Base-by-base conservation (phyloP, 78 protist species). In the Salpingoeca rosetta region DNA sequence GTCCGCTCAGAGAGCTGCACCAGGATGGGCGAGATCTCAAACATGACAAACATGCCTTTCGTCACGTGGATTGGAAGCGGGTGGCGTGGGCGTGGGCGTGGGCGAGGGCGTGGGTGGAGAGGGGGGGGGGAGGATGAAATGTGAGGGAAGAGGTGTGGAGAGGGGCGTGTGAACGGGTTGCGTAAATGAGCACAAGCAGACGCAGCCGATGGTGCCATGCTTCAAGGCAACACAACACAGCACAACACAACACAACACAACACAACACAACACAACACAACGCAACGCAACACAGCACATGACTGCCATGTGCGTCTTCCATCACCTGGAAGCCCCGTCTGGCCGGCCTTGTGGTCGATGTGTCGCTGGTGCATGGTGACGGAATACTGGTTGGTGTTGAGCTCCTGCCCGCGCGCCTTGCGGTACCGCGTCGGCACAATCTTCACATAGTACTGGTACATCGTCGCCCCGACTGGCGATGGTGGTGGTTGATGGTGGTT, bases 31-130 rank as follows among this genome's bases (percentile, higher is more conserved):
- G 95, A 92, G 37, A 94, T 76, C 80, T 96, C 98, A 74, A 92
- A 96, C 91, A 92, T 89, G 91, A 96, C 92, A 88, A 93, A 96
- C 31, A 96, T 88, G 26, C 98, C n/a, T n/a, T n/a, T n/a, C n/a
- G n/a, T n/a, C n/a, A n/a, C 98, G 27, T 88, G 82, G 31, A 40
- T 0, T 31, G 73, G 24, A 22, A 42, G 17, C 40, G 24, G 28
- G n/a, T n/a, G n/a, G n/a, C n/a, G n/a, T n/a, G n/a, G n/a, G n/a
- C n/a, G n/a, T n/a, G n/a, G n/a, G n/a, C n/a, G n/a, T n/a, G n/a
- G n/a, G n/a, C n/a, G n/a, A n/a, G n/a, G n/a, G n/a, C n/a, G n/a
- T n/a, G n/a, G 57, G 57, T 3, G 3, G 57, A 45, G 57, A 3
- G 3, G 45, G n/a, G n/a, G n/a, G n/a, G n/a, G n/a, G n/a, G n/a